Evolutionary conservation across 805 yeast genomes (phyloP).

Genomic region (Hanseniaspora valbyensis): DNA sequence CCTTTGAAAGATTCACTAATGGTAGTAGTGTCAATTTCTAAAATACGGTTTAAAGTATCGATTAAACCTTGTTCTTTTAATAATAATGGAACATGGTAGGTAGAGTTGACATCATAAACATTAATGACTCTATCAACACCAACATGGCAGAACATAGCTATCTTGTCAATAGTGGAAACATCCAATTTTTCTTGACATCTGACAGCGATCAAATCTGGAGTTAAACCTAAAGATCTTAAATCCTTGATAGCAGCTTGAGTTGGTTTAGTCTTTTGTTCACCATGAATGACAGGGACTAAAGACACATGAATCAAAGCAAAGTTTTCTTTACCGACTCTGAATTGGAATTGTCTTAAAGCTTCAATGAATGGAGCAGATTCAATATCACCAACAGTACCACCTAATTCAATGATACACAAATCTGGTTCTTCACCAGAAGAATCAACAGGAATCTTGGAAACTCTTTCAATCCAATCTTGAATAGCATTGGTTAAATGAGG

Average conservation of each 20-base stretch:
- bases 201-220: slow-evolving; percentile 96
- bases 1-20: slow-evolving; percentile 40
- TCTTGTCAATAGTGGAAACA: slow-evolving; percentile 78
- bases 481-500: slow-evolving; percentile 96
- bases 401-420: slow-evolving; percentile 91
- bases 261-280: slow-evolving; percentile 98
- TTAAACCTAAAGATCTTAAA: slow-evolving; percentile 84
- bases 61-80: slow-evolving; percentile 78
- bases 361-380: slow-evolving; percentile 98
- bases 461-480: slow-evolving; percentile 97
- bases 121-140: slow-evolving; percentile 97
- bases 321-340: slow-evolving; percentile 86
- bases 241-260: slow-evolving; percentile 98
- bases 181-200: slow-evolving; percentile 82
- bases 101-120: slow-evolving; percentile 91
- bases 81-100: slow-evolving; percentile 92
- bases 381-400: slow-evolving; percentile 99
- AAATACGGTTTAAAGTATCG: slow-evolving; percentile 57
- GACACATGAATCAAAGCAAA: slow-evolving; percentile 95
- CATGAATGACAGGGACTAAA: slow-evolving; percentile 92
- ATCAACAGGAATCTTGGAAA: slow-evolving; percentile 85
- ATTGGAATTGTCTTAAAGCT: slow-evolving; percentile 97
- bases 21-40: slow-evolving; percentile 40
- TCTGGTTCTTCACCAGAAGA: slow-evolving; percentile 53
- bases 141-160: slow-evolving; percentile 98